A percentile compares a stretch with the other conserved stretches of the same genome.
Conservation (phyloP, 805 yeast species). For the Zygotorulaspora danielsina region DNA sequence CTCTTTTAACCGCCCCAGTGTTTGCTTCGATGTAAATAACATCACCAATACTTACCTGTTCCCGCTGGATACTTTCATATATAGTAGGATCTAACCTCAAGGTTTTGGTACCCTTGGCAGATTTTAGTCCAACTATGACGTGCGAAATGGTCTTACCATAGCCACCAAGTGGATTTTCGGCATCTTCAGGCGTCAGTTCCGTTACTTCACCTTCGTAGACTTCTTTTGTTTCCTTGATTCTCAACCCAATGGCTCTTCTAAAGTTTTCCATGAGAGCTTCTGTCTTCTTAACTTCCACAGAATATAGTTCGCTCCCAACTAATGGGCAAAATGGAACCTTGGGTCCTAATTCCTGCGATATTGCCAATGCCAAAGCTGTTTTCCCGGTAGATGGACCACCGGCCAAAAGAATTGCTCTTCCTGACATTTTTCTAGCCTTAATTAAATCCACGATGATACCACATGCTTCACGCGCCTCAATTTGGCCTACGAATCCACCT, state of each 20-base stretch:
- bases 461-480: conserved; percentile 80
- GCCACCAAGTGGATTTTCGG: conserved; percentile 95
- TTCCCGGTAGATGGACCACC: conserved; percentile 99
- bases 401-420: conserved; percentile 91
- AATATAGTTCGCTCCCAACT: conserved; percentile 89
- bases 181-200: conserved; percentile 91
- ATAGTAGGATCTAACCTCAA: conserved; percentile 86
- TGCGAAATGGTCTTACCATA: conserved; percentile 95
- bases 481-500: conserved; percentile 78
- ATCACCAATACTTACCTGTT: conserved; percentile 91
- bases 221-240: conserved; percentile 95
- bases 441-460: conserved; percentile 93
- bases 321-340: conserved; percentile 97
- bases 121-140: conserved; percentile 88
- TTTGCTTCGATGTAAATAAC: conserved; percentile 96
- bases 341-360: conserved; percentile 93
- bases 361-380: conserved; percentile 93
- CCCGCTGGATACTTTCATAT: conserved; percentile 92
- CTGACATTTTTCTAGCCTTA: conserved; percentile 87
- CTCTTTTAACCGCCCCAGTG: conserved; percentile 94
- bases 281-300: conserved; percentile 96
- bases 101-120: conserved; percentile 87
- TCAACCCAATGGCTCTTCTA: conserved; percentile 91
- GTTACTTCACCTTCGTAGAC: conserved; percentile 98
- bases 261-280: conserved; percentile 95